Conservation (phyloP, 495 filamentous ascomycete species). For the Talaromyces liani region DNA sequence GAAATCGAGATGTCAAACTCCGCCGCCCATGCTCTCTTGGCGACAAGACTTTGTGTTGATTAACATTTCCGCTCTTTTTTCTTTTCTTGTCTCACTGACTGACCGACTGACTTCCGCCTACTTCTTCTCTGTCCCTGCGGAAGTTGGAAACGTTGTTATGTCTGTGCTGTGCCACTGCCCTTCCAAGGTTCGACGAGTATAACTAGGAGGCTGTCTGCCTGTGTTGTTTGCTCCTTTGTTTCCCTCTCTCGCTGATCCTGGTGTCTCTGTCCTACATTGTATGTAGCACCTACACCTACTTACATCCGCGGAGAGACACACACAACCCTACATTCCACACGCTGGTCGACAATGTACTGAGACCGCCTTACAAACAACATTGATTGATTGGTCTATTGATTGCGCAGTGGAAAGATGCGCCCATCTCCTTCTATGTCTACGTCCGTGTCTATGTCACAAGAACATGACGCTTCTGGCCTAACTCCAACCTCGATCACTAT, state of each 20-base stretch:
- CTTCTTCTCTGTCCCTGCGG: background rate
- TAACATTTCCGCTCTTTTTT: background rate
- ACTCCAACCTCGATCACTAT: background rate
- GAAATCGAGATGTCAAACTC: background rate
- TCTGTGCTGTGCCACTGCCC: background rate
- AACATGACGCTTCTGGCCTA: background rate
- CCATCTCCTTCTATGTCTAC: background rate
- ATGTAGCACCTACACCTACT: background rate
- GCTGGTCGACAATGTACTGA: background rate
- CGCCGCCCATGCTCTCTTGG: conserved; percentile 5
- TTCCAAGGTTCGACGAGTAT: background rate
- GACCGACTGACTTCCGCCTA: background rate
- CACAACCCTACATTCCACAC: conserved; percentile 2
- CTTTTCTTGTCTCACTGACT: background rate
- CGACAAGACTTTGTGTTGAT: background rate
- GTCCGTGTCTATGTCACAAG: background rate
- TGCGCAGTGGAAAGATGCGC: background rate
- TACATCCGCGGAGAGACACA: background rate
- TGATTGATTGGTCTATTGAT: background rate
- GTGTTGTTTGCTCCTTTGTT: background rate
- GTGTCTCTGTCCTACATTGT: background rate
- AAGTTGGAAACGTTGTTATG: background rate
- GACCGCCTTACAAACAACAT: background rate
- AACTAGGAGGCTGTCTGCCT: background rate
- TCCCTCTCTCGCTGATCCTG: background rate